phyloP scores from a whole-genome alignment of 202 grass and related monocot genomes.

The Musa balbisiana region DNA sequence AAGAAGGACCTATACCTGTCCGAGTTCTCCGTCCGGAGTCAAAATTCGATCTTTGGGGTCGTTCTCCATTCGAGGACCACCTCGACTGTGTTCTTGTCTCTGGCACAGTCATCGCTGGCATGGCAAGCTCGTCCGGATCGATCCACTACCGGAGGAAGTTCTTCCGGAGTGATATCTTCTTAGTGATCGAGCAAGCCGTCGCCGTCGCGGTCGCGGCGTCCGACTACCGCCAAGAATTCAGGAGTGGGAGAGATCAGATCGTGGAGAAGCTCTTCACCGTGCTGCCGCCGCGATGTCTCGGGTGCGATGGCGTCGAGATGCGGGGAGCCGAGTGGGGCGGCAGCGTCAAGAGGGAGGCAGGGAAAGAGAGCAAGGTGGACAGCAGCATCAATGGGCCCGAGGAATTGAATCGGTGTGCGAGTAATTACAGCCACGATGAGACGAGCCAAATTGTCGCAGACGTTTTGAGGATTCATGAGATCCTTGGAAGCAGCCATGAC shows the following conservation, averaged over 20 bases:
- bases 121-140: background rate
- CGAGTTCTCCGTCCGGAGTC: no score
- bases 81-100: background rate
- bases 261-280: background rate
- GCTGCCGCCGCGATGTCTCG: background rate
- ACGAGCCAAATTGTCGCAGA: conserved; percentile 44
- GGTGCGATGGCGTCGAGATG: background rate
- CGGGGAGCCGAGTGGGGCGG: background rate
- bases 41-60: background rate
- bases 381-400: conserved; percentile 17
- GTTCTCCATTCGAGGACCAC: no score
- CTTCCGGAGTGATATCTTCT: background rate
- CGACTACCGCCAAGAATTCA: background rate
- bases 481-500: conserved; percentile 42
- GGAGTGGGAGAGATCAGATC: background rate
- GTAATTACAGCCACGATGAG: conserved; percentile 69
- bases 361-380: background rate
- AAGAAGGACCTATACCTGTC: no score
- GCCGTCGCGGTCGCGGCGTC: background rate
- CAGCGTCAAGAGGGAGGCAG: background rate
- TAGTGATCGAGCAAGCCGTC: background rate
- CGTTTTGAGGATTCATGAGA: conserved; percentile 60
- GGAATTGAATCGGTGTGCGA: conserved; percentile 43
- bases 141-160: conserved; percentile 1
- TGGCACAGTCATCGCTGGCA: conserved; percentile 20